Conservation (phyloP, 306 rosid genomes). For the Prunus salicina region DNA sequence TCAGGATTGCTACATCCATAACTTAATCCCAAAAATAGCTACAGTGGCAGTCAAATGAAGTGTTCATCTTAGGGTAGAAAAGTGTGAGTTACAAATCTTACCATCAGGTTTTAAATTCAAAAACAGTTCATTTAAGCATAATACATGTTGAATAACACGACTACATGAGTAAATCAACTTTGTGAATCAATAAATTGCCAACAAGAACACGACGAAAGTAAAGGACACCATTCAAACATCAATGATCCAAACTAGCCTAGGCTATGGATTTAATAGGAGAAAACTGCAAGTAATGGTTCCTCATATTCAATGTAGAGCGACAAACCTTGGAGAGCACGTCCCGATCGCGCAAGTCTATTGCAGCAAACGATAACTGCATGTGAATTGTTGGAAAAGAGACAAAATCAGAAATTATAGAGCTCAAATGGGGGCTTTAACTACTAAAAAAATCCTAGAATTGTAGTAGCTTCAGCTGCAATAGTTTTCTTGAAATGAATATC, state of each 20-base stretch:
- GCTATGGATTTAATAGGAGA: neutral
- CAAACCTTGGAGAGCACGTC: conserved; percentile 91
- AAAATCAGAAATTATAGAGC: neutral
- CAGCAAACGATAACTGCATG: conserved; percentile 79
- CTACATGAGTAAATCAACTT: neutral
- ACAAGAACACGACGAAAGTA: neutral
- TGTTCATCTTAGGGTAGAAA: neutral
- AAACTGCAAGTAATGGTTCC: neutral
- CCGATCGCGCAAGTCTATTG: conserved; percentile 73
- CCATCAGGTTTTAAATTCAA: neutral
- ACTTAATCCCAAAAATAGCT: neutral
- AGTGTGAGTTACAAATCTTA: neutral
- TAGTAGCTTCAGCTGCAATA: neutral
- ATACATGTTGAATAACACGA: neutral
- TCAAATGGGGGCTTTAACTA: neutral
- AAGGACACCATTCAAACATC: neutral
- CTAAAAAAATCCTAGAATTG: neutral
- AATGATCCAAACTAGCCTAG: neutral
- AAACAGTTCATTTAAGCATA: neutral
- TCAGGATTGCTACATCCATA: neutral
- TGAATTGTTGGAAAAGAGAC: neutral
- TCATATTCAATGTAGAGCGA: conserved; percentile 19
- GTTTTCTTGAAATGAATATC: neutral
- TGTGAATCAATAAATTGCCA: neutral
- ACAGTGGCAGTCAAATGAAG: neutral